Evolutionary conservation across 2,329 filamentous ascomycete species (phyloP), one percentile per base, ranked within the genome.

Genomic region (Clonostachys chloroleuca): DNA sequence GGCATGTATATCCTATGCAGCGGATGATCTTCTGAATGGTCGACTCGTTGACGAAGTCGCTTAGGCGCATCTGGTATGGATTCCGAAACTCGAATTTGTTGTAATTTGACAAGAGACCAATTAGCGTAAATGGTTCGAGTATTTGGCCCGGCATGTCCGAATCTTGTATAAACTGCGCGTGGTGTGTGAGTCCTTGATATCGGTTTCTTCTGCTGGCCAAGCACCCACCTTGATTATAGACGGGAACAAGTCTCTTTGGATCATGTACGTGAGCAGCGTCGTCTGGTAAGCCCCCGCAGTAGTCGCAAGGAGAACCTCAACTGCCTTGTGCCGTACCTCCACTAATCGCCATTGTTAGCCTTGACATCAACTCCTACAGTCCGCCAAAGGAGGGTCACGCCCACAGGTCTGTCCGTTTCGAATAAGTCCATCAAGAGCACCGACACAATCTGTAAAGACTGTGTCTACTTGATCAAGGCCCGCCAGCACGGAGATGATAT

Each of bases 11-110:
- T 3, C 91, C 90, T 18, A 96, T 80, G 48, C 86, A 87, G 44
- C 75, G 74, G 41, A 95, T 83, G 52, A 96, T 88, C 59, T 89
- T 89, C 50, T 86, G 80, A 57, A 97, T 96, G 3, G 87, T 86
- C 0, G 78, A 73, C 60, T 97, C 92, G 61, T 99, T 96, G 58
- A 96, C 90, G 66, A 97, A 97, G 64, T 97, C 92, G 57, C 92
- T 91, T 14, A 99, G 78, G 30, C 92, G 87, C 52, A 95, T 73
- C 58, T 94, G 87, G 59, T 99, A 99, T 1, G 92, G 92, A 57
- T 99, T 99, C 63, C 96, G 92, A 48, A 95, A 92, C 66, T 99
- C 94, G 60, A 99, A 99, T 66, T 97, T 99, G 78, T 99, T 97
- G 77, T 97, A 97, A 69, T 97, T 99, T 54, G 89, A 88, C 46